A percentile compares a stretch with the other conserved stretches of the same genome.
These are phyloP conservation scores for Colletotrichum spinosum DNA, from an alignment of 2,329 filamentous ascomycete genomes.

Conservation along the genomic window DNA sequence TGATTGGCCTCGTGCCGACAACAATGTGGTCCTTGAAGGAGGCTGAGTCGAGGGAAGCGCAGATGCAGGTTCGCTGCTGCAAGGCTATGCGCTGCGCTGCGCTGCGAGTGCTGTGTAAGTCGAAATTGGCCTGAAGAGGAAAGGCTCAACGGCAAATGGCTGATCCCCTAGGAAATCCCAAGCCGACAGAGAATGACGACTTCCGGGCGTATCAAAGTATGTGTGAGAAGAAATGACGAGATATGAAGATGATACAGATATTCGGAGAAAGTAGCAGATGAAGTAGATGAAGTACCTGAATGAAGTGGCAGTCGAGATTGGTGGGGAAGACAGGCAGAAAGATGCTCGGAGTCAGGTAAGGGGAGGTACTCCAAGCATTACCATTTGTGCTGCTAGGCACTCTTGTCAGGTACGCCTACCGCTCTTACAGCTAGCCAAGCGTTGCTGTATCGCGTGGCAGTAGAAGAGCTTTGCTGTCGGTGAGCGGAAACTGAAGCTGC, in stretches of 20 bases:
- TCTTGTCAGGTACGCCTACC: too few species aligned
- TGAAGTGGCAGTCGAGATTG: background rate
- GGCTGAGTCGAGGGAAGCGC: slow-evolving; percentile 23
- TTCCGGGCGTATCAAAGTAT: background rate
- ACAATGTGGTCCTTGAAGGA: slow-evolving; percentile 5
- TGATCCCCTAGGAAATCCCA: background rate
- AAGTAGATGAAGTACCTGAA: background rate
- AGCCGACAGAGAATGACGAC: too few species aligned
- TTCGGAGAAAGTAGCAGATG: slow-evolving; percentile 5
- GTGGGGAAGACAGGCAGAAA: background rate
- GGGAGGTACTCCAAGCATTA: background rate
- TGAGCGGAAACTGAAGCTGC: too few species aligned
- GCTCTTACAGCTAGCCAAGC: too few species aligned
- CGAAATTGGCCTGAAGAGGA: background rate
- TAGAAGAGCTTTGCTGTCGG: background rate
- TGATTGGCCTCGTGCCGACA: slow-evolving; percentile 2
- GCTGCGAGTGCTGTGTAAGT: background rate
- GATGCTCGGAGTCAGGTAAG: background rate
- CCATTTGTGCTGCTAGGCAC: too few species aligned
- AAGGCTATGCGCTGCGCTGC: background rate
- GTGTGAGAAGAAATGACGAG: background rate
- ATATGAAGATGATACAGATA: background rate
- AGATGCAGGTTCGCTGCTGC: background rate
- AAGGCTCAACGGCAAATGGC: too few species aligned
- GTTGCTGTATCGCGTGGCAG: background rate